Conservation (phyloP, 2,329 filamentous ascomycete species). For the Fusarium miscanthi region DNA sequence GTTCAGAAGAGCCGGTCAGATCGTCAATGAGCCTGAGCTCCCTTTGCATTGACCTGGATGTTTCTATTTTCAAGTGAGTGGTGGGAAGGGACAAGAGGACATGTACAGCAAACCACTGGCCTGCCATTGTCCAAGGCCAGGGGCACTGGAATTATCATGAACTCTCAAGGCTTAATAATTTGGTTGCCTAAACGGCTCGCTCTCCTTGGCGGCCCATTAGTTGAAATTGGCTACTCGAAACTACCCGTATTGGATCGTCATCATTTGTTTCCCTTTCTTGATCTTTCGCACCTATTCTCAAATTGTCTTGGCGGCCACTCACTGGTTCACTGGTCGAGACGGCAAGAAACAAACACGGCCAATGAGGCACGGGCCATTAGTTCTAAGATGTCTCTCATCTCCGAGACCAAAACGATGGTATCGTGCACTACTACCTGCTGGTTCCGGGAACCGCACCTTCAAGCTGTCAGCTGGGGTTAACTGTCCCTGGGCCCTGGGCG, state of each 20-base stretch:
- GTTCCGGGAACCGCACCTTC: conserved; percentile 1
- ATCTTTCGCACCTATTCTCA: background rate
- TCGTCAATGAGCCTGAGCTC: conserved; percentile 11
- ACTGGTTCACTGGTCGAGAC: background rate
- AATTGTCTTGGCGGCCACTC: background rate
- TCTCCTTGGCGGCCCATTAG: background rate
- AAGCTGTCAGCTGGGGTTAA: conserved; percentile 15
- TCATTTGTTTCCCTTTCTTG: background rate
- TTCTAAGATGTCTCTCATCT: conserved; percentile 24
- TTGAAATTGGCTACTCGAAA: background rate
- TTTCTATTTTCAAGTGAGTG: background rate
- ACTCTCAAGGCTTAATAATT: background rate
- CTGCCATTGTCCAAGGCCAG: background rate
- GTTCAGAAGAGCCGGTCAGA: conserved; percentile 1
- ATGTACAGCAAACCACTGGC: background rate
- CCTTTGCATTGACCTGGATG: background rate
- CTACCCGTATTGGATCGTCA: background rate
- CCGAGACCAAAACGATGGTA: conserved; percentile 1
- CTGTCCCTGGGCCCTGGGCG: background rate
- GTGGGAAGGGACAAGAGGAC: background rate
- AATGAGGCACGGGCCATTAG: conserved; percentile 30
- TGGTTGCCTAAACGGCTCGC: background rate
- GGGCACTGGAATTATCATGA: background rate
- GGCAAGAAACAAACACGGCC: background rate
- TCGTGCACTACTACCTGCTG: conserved; percentile 9